Base-by-base conservation (phyloP, 192 early-diverging fungal species). In the Coemansia sp. region DNA sequence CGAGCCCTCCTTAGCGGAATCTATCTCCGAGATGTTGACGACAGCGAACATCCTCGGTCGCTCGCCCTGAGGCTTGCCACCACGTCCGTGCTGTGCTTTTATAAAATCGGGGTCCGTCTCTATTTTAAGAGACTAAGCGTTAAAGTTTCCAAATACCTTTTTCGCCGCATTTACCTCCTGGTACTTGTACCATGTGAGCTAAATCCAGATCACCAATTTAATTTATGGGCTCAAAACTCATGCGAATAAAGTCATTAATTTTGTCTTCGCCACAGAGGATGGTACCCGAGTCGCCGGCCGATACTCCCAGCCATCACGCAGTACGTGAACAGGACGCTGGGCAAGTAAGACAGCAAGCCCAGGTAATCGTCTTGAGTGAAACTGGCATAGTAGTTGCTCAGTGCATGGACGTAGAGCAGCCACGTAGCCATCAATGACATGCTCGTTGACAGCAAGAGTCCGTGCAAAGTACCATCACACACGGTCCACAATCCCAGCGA, bases 31-130 rank as follows among this genome's bases (percentile, higher is more conserved):
- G 66, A 74, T 78, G 60, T 64, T 83, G 80, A 83, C 80, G 80
- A 64, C 80, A 83, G 80, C 75, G 72, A 58, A 75, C 75, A 72
- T 83, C 80, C 65, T 83, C 65, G 67, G 80, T 43, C 72, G 55
- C 75, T 31, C 27, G 41, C 61, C 55, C 4, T 15, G 29, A 22
- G 63, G 64, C 63, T 65, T 31, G 60, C 72, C 72, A 64, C 70
- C 53, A 70, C 36, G 73, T 83, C 80, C 72, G 75, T 66, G 80
- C 80, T 83, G 80, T 83, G 80, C 80, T 83, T 83, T 79, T 72
- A 57, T 58, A 50, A 70, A 78, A 83, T 78, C 75, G 75, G 80
- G 80, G 69, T 74, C 64, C 64, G 72, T 83, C 72, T 76, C 74
- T 63, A 57, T 66, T 71, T 58, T 68, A 61, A 16, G 80, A 81